These are phyloP conservation scores for Striga asiatica DNA, from an alignment of 257 asterid genomes.

Conservation along the genomic window DNA sequence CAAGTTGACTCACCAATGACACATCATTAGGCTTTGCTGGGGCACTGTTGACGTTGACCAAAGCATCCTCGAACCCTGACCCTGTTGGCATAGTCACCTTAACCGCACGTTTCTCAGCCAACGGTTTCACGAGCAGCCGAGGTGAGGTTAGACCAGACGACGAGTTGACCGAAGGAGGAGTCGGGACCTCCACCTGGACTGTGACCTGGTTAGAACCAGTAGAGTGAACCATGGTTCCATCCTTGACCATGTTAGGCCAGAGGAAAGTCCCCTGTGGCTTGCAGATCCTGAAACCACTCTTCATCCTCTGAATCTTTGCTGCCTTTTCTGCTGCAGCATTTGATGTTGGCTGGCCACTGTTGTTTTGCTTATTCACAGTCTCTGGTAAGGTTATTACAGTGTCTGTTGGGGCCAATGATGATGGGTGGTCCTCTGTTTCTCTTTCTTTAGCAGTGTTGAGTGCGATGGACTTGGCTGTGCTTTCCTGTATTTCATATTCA, in stretches of 20 bases:
- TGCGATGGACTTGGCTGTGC: slow-evolving; percentile 21
- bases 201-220: slow-evolving; percentile 20
- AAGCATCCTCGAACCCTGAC: slow-evolving; percentile 18
- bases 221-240: slow-evolving; percentile 7
- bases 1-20: slow-evolving; percentile 28
- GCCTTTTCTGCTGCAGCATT: slow-evolving; percentile 38
- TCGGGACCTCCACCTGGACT: slow-evolving; percentile 75
- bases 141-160: slow-evolving; percentile 45
- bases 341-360: neutral
- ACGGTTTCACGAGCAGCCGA: slow-evolving; percentile 64
- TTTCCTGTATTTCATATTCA: slow-evolving; percentile 38
- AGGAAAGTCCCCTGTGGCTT: slow-evolving; percentile 92
- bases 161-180: slow-evolving; percentile 90
- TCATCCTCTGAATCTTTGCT: slow-evolving; percentile 76
- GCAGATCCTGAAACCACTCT: slow-evolving; percentile 97
- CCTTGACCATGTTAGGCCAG: slow-evolving; percentile 84
- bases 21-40: slow-evolving; percentile 22
- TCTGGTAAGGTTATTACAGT: slow-evolving; percentile 15
- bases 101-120: slow-evolving; percentile 69
- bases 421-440: slow-evolving; percentile 19
- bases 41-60: slow-evolving; percentile 41
- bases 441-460: slow-evolving; percentile 20
- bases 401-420: slow-evolving; percentile 39
- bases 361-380: slow-evolving; percentile 12
- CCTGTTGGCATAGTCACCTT: slow-evolving; percentile 44